Conservation (phyloP, 2,329 filamentous ascomycete species). For the Helicocarpus griseus region DNA sequence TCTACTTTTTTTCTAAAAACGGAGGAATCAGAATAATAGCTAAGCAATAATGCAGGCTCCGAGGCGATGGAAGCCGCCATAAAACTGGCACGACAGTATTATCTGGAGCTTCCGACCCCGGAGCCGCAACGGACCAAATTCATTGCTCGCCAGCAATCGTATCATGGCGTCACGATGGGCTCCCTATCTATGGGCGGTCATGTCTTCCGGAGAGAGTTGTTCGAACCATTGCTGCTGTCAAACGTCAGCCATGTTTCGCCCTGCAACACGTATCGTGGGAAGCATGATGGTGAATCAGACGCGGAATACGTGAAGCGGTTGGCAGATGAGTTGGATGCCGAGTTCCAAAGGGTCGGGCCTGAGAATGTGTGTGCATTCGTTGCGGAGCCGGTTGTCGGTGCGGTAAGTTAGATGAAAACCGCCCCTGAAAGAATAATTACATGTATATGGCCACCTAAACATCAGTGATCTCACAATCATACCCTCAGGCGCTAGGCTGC, state of each 20-base stretch:
- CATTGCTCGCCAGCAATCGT: conserved; percentile 56
- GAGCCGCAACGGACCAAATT: conserved; percentile 49
- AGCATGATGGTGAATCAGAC: conserved; percentile 43
- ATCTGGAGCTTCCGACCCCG: conserved; percentile 44
- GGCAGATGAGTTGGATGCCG: conserved; percentile 54
- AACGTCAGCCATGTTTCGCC: conserved; percentile 55
- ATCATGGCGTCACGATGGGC: conserved; percentile 62
- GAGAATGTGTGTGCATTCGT: conserved; percentile 62
- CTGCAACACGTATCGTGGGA: conserved; percentile 56
- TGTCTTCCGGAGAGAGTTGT: conserved; percentile 49
- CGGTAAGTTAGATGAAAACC: conserved; percentile 42
- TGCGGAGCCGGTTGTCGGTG: conserved; percentile 62
- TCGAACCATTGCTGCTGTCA: conserved; percentile 48
- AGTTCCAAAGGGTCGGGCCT: conserved; percentile 55
- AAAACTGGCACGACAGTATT: conserved; percentile 60
- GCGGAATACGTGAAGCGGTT: conserved; percentile 52
- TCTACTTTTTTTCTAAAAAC: too few species aligned
- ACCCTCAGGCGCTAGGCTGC: conserved; percentile 52
- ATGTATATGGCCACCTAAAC: too few species aligned
- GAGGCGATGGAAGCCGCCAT: conserved; percentile 61
- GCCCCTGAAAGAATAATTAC: too few species aligned
- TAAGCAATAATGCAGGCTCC: conserved; percentile 37
- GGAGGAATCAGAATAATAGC: not conserved
- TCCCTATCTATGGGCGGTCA: conserved; percentile 57
- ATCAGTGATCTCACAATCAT: not conserved